Conservation (phyloP, 2,329 filamentous ascomycete genomes). For the Hirsutella rhossiliensis region DNA sequence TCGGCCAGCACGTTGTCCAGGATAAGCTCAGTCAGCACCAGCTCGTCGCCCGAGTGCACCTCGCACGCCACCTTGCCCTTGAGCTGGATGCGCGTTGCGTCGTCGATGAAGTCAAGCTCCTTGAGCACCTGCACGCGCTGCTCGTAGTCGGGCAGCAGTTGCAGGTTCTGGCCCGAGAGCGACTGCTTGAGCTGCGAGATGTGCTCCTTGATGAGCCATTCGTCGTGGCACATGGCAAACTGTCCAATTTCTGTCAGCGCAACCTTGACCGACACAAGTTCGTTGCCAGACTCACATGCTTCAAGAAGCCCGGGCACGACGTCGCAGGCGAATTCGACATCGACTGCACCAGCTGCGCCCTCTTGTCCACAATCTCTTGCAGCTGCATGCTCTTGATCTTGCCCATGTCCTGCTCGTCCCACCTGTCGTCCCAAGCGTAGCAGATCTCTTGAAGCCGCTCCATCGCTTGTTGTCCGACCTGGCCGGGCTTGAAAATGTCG, state of each 20-base stretch:
- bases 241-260: conserved; percentile 24
- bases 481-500: conserved; percentile 43
- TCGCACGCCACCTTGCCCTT: conserved; percentile 99
- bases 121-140: conserved; percentile 86
- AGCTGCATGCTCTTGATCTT: conserved; percentile 74
- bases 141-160: conserved; percentile 91
- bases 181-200: conserved; percentile 77
- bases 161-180: conserved; percentile 92
- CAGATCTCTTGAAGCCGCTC: conserved; percentile 58
- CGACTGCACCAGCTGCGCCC: conserved; percentile 48
- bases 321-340: conserved; percentile 56
- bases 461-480: conserved; percentile 41
- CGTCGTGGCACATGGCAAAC: conserved; percentile 93
- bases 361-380: conserved; percentile 65
- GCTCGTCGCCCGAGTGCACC: conserved; percentile 91
- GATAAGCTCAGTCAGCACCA: conserved; percentile 90
- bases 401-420: conserved; percentile 75
- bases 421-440: conserved; percentile 62
- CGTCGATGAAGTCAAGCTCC: conserved; percentile 86
- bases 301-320: conserved; percentile 66
- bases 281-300: conserved; percentile 56
- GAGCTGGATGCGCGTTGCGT: conserved; percentile 74
- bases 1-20: conserved; percentile 93
- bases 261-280: background rate
- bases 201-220: conserved; percentile 92